Conservation (phyloP, 768 basidiomycete species). For the Mycena amicta region DNA sequence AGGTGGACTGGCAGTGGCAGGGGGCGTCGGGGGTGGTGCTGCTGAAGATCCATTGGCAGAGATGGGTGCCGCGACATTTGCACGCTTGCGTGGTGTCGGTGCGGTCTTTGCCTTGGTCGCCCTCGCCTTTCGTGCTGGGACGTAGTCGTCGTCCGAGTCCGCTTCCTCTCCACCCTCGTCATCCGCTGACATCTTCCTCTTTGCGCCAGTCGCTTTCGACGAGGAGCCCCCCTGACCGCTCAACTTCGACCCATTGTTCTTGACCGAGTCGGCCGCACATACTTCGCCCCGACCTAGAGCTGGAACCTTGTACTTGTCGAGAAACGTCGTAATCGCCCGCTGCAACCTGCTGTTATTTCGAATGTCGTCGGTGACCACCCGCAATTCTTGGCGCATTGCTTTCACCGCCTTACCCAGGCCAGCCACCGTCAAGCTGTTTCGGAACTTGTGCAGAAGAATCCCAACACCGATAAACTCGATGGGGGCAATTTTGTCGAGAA, state of each 20-base stretch:
- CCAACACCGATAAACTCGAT: slow-evolving; percentile 66
- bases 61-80: background rate
- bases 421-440: slow-evolving; percentile 35
- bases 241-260: background rate
- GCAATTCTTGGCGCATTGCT: slow-evolving; percentile 57
- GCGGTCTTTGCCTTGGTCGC: background rate
- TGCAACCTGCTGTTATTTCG: slow-evolving; percentile 62
- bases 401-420: slow-evolving; percentile 49
- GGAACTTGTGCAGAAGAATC: slow-evolving; percentile 56
- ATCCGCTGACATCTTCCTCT: slow-evolving; percentile 23
- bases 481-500: slow-evolving; percentile 56
- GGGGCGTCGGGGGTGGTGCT: slow-evolving; percentile 2
- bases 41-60: background rate
- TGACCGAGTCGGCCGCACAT: slow-evolving; percentile 26
- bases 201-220: slow-evolving; percentile 6
- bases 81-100: slow-evolving; percentile 9
- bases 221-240: background rate
- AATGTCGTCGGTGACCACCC: slow-evolving; percentile 61
- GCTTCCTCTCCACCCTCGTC: slow-evolving; percentile 23
- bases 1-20: background rate
- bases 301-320: slow-evolving; percentile 29
- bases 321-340: slow-evolving; percentile 57
- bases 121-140: slow-evolving; percentile 1
- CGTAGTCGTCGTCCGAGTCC: slow-evolving; percentile 23
- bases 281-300: background rate